Conservation (phyloP, 306 rosid genomes). For the Medicago ruthenica region DNA sequence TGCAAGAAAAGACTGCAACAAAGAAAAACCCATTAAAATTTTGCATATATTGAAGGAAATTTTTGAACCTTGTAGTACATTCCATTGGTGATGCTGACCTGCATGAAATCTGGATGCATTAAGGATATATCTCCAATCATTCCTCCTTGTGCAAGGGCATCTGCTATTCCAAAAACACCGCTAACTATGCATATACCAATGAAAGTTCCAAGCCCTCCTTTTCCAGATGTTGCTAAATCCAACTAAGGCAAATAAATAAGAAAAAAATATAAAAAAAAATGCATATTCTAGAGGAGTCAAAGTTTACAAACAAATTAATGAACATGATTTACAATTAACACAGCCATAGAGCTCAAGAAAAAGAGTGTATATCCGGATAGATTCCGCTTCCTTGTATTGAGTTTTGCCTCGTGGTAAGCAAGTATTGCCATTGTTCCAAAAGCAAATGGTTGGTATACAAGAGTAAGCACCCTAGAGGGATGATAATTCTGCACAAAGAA, state of each 20-base stretch:
- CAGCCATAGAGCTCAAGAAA: conserved; percentile 62
- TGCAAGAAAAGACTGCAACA: conserved; percentile 75
- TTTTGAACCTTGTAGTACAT: background rate
- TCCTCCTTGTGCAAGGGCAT: conserved; percentile 95
- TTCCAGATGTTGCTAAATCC: conserved; percentile 81
- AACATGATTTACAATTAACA: conserved; percentile 65
- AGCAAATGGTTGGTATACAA: conserved; percentile 88
- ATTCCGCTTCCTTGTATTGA: conserved; percentile 71
- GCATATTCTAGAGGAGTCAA: conserved; percentile 21
- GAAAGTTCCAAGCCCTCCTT: conserved; percentile 80
- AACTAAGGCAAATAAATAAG: conserved; percentile 53
- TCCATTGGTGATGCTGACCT: conserved; percentile 49
- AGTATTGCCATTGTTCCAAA: conserved; percentile 64
- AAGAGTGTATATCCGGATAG: conserved; percentile 70
- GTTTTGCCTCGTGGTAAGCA: conserved; percentile 67
- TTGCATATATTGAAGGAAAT: background rate
- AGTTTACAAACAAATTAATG: background rate
- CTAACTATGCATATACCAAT: conserved; percentile 69
- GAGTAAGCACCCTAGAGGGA: conserved; percentile 80
- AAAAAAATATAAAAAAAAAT: conserved; percentile 27
- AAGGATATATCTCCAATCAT: conserved; percentile 91
- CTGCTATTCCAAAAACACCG: conserved; percentile 84
- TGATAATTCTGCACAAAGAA: conserved; percentile 71
- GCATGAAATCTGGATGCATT: conserved; percentile 77
- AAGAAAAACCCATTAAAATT: background rate